Percentiles rank a stretch among this genome's conserved stretches.
These are phyloP conservation scores for Phalaenopsis equestris DNA, from an alignment of 106 monocot genomes.

Conservation along the genomic window DNA sequence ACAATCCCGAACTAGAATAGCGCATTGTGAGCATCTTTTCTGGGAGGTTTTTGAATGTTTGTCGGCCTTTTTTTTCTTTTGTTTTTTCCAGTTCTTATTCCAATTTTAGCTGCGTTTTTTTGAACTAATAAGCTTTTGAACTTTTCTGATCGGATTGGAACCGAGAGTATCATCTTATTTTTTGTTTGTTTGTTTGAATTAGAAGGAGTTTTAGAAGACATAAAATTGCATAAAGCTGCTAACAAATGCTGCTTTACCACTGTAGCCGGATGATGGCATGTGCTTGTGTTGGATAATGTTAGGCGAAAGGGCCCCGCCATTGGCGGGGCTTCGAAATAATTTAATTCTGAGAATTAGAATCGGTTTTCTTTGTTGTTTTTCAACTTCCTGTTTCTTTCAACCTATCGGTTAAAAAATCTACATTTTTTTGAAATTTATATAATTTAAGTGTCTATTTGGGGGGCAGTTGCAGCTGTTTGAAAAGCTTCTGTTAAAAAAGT, in stretches of 20 bases:
- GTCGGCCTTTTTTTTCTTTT: neutral
- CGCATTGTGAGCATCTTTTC: neutral
- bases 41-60: neutral
- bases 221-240: neutral
- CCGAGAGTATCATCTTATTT: neutral
- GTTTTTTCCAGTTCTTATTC: neutral
- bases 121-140: neutral
- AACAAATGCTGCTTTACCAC: neutral
- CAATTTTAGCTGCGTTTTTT: neutral
- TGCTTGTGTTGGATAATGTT: conserved; percentile 8
- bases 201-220: neutral
- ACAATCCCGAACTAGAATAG: neutral
- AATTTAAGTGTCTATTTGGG: too few species aligned
- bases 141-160: neutral
- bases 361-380: neutral
- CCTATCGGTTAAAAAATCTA: too few species aligned
- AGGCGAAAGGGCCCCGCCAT: conserved; percentile 7
- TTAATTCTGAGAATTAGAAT: neutral
- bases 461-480: too few species aligned
- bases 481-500: too few species aligned
- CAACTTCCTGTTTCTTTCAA: too few species aligned
- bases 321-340: neutral
- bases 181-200: neutral
- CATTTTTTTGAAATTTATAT: too few species aligned
- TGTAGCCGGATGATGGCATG: neutral